Evolutionary conservation across 257 asterid species (phyloP).

Genomic region (Solanum etuberosum): DNA sequence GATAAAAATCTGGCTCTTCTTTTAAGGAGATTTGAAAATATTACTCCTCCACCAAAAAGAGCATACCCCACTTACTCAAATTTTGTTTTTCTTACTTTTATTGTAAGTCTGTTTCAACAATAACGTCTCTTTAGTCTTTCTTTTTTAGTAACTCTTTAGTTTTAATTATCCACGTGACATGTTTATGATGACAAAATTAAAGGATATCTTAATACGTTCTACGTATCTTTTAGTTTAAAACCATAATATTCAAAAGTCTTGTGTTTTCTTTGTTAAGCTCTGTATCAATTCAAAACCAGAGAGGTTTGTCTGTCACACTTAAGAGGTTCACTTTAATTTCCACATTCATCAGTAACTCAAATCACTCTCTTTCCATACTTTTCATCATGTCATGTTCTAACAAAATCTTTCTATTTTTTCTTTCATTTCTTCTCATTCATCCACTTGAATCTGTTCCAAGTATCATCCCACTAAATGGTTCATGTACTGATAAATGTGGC

Average conservation of each 20-base stretch:
- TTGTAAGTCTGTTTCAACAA: too few species aligned
- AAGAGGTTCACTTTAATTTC: background rate
- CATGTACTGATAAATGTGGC: conserved; percentile 48
- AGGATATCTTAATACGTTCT: background rate
- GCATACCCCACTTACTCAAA: background rate
- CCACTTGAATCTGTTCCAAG: conserved; percentile 28
- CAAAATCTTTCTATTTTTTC: background rate
- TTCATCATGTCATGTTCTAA: conserved; percentile 12
- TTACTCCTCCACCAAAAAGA: conserved; percentile 12
- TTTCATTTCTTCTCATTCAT: conserved; percentile 11
- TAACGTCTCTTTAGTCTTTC: too few species aligned
- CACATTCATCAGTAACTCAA: background rate
- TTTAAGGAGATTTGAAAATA: conserved; percentile 31
- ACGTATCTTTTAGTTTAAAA: background rate
- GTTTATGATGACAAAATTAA: background rate
- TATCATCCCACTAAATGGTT: conserved; percentile 26
- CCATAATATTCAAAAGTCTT: background rate
- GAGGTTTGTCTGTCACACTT: background rate
- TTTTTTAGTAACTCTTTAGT: background rate
- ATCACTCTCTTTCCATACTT: background rate
- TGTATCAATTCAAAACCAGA: background rate
- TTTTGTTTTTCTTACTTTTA: background rate
- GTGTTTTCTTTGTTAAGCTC: background rate
- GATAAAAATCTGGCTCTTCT: too few species aligned
- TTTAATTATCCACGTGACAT: background rate